Percentiles rank a stretch among this genome's conserved stretches.
These are phyloP conservation scores for Cyclocybe cylindracea DNA, from an alignment of 768 basidiomycete genomes.

Conservation along the genomic window DNA sequence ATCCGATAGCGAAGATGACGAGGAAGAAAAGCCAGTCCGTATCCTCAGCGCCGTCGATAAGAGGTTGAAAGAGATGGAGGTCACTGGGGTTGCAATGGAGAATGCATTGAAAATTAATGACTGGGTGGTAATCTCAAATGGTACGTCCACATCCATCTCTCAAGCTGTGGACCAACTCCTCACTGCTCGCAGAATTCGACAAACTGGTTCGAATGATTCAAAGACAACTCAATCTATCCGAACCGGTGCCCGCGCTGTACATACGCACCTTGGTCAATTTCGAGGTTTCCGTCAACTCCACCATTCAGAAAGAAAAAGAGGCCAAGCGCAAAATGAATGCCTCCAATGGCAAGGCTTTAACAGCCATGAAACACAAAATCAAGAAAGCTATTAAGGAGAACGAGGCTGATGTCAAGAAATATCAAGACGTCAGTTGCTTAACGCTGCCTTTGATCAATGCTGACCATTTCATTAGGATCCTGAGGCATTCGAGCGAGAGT, in stretches of 20 bases:
- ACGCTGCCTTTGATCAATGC: background rate
- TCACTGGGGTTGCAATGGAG: conserved; percentile 86
- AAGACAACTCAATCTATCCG: conserved; percentile 81
- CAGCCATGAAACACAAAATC: conserved; percentile 97
- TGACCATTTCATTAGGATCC: conserved; percentile 62
- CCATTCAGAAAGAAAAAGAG: conserved; percentile 85
- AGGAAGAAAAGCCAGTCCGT: conserved; percentile 66
- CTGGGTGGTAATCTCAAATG: conserved; percentile 90
- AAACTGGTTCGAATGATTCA: conserved; percentile 90
- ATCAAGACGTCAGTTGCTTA: conserved; percentile 61
- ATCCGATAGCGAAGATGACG: conserved; percentile 59
- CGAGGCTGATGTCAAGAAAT: conserved; percentile 78
- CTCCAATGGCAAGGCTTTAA: conserved; percentile 89
- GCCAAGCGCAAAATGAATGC: conserved; percentile 97
- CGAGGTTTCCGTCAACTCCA: conserved; percentile 72
- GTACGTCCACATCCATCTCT: conserved; percentile 42
- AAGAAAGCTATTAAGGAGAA: conserved; percentile 90
- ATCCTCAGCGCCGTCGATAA: conserved; percentile 92
- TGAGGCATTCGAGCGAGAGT: conserved; percentile 82
- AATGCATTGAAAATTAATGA: conserved; percentile 96
- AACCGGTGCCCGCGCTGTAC: conserved; percentile 87
- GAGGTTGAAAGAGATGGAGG: conserved; percentile 93
- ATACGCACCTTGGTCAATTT: conserved; percentile 73
- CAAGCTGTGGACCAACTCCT: background rate
- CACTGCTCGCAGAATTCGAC: conserved; percentile 76